phyloP scores from a whole-genome alignment of 169 alveolate species.

The Eimeria zaria region DNA sequence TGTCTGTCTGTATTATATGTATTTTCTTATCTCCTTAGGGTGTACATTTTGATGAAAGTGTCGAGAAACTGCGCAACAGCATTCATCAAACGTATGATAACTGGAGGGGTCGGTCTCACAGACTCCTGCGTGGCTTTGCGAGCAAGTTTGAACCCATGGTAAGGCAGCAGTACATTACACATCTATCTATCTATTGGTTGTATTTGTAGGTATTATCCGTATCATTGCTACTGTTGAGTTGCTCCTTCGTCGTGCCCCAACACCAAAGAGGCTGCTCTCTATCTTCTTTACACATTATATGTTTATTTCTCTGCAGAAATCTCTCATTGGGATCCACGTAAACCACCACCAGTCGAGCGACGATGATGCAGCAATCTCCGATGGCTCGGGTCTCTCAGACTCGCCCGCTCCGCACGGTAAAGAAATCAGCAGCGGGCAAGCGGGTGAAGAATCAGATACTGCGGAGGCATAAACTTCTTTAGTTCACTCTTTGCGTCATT shows the following conservation, averaged over 20 bases:
- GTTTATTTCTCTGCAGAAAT: constrained; percentile 11
- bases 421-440: constrained; percentile 42
- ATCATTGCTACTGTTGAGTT: neutral
- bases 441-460: constrained; percentile 62
- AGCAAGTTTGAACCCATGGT: constrained; percentile 90
- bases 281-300: neutral
- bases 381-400: constrained; percentile 75
- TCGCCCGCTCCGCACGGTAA: constrained; percentile 66
- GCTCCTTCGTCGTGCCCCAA: neutral
- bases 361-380: constrained; percentile 73
- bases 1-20: too few relatives aligned
- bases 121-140: constrained; percentile 89
- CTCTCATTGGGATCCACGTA: constrained; percentile 61
- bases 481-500: constrained; percentile 13
- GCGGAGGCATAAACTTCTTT: constrained; percentile 31
- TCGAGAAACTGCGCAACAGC: constrained; percentile 88
- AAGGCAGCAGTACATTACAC: neutral
- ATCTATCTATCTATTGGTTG: neutral
- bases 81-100: constrained; percentile 88
- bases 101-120: constrained; percentile 88
- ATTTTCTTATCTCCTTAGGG: constrained; percentile 64
- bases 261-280: neutral
- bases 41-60: constrained; percentile 89
- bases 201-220: too few relatives aligned
- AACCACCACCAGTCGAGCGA: constrained; percentile 73